Base-by-base conservation (phyloP, 2,329 filamentous ascomycete genomes). In the Truncatella angustata region DNA sequence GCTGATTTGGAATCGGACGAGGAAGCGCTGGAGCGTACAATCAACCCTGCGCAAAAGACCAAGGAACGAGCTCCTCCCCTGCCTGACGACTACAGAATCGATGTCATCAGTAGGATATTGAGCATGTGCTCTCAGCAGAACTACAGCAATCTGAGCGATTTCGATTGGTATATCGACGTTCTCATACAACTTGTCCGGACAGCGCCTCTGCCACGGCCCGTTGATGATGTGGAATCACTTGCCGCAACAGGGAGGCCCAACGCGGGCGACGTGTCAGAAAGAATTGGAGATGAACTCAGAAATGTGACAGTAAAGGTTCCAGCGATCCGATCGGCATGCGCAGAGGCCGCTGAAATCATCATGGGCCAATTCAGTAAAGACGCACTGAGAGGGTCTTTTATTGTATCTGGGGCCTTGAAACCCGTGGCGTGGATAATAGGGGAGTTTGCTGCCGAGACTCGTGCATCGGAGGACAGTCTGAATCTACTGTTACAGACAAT, bases 121-220 rank as follows among this genome's bases (percentile, higher is more conserved):
- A 84, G 86, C 55, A 96, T 99, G 84, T 97, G 93, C 68, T 90
- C 91, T 7, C 85, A 86, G 58, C 88, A 92, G 58, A 96, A 91
- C 55, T 99, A 97, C 67, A 81, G 82, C 35, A 90, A 91, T 63
- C 78, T 99, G 44, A 75, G 80, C 49, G 93, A 99, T 66, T 99
- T 99, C 67, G 93, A 97, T 60, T 99, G 94, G 94, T 97, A 97
- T 68, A 88, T 97, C 58, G 90, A 94, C 59, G 84, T 96, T 24
- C 74, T 99, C 26, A 87, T 90, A 4, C 91, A 96, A 65, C 80
- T 99, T 12, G 84, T 97, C 36, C 85, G 87, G 65, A 79, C 90
- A 71, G 76, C 86, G 18, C 88, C 75, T 0, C 60, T 74, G n/a
- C 72, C 78, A 43, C 71, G 73, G 35, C 63, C 64, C 6, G 60